Conservation (phyloP, 148 eudicot species). For the Mesembryanthemum crystallinum region DNA sequence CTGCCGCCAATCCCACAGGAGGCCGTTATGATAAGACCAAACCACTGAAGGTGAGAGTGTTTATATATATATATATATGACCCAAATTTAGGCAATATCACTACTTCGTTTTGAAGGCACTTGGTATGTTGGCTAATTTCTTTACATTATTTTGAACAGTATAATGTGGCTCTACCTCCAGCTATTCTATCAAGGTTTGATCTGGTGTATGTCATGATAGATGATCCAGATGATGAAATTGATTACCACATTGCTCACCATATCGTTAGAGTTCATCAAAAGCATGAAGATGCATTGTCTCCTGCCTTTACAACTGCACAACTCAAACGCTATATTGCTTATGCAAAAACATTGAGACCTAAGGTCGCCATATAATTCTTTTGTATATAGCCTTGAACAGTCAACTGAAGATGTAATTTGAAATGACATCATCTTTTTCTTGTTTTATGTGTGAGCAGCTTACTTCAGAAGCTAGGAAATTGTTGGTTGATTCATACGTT, state of each 20-base stretch:
- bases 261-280: constrained; percentile 94
- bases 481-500: constrained; percentile 91
- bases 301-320: constrained; percentile 88
- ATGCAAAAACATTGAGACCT: constrained; percentile 86
- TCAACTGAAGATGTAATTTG: constrained; percentile 1
- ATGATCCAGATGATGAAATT: constrained; percentile 93
- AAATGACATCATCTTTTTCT: background rate
- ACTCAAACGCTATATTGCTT: constrained; percentile 80
- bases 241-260: constrained; percentile 97
- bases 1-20: constrained; percentile 98
- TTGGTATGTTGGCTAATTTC: constrained; percentile 6
- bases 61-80: background rate
- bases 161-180: constrained; percentile 97
- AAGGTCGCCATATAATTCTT: constrained; percentile 42
- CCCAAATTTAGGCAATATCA: background rate
- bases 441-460: constrained; percentile 45
- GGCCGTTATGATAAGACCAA: constrained; percentile 98
- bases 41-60: constrained; percentile 72
- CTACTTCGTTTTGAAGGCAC: background rate
- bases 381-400: background rate
- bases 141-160: constrained; percentile 45
- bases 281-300: constrained; percentile 79
- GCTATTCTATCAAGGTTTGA: constrained; percentile 99
- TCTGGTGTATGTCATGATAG: constrained; percentile 97
- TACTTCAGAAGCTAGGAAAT: constrained; percentile 67